phyloP scores from a whole-genome alignment of 202 grass and related monocot genomes.

The Hordeum pubiflorum region DNA sequence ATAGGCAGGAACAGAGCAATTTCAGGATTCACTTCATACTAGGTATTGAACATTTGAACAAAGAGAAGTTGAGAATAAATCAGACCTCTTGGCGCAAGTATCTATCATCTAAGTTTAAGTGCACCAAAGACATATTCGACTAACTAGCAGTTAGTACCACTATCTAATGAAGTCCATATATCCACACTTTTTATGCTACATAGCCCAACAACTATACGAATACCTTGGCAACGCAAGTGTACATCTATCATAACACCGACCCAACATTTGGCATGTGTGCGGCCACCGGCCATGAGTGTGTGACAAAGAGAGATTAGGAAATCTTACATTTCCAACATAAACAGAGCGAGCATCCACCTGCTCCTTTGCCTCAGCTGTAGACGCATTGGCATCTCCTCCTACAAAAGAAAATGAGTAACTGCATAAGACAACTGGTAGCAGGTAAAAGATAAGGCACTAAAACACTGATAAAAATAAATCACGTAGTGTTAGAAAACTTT shows the following conservation, averaged over 20 bases:
- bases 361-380: conserved; percentile 72
- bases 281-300: not conserved
- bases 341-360: conserved; percentile 84
- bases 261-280: not conserved
- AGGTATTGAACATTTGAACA: not conserved
- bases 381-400: conserved; percentile 50
- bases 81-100: not conserved
- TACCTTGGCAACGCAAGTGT: not conserved
- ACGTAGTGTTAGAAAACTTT: not conserved
- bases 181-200: not conserved
- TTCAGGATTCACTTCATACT: not conserved
- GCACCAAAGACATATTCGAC: not conserved
- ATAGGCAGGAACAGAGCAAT: not conserved
- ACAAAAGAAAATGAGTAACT: conserved; percentile 1
- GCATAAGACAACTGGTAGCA: conserved; percentile 9
- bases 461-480: not conserved
- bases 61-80: not conserved
- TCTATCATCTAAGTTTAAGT: not conserved
- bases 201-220: not conserved
- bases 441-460: not conserved
- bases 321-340: conserved; percentile 96
- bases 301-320: not conserved
- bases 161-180: not conserved
- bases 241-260: not conserved
- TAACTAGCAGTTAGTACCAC: not conserved